Percentiles rank a stretch among this genome's conserved stretches.
phyloP scores from a whole-genome alignment of 345 rosid species.

The Citrus medica region DNA sequence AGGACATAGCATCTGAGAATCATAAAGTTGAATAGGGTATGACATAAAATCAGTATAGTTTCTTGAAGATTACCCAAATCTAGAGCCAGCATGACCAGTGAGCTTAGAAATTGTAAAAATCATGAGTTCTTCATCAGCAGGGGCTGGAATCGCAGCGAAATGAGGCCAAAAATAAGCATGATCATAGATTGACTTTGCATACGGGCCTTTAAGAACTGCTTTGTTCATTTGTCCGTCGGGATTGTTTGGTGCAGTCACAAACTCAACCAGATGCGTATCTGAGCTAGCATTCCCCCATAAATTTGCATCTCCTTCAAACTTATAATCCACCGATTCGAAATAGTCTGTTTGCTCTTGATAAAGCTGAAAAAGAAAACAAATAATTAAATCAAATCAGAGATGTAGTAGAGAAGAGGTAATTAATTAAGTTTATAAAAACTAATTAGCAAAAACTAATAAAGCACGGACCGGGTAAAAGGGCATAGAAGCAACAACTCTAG shows the following conservation, averaged over 20 bases:
- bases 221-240: conserved; percentile 60
- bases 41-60: no score
- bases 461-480: conserved; percentile 53
- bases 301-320: conserved; percentile 53
- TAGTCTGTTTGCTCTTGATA: conserved; percentile 41
- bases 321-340: conserved; percentile 30
- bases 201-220: conserved; percentile 50
- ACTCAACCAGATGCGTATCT: conserved; percentile 38
- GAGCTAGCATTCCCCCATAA: conserved; percentile 27
- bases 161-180: conserved; percentile 79
- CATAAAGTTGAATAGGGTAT: no score
- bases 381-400: no score
- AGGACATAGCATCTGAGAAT: no score
- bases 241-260: conserved; percentile 79
- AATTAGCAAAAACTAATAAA: background rate
- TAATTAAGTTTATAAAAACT: no score
- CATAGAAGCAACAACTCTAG: conserved; percentile 43
- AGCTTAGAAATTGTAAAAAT: conserved; percentile 66
- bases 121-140: conserved; percentile 46
- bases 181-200: conserved; percentile 52
- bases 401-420: no score
- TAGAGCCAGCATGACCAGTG: conserved; percentile 78
- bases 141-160: conserved; percentile 56
- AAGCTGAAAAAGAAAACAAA: conserved; percentile 19
- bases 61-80: conserved; percentile 47